Conservation (phyloP, 495 filamentous ascomycete genomes). For the Penicillium waksmanii region DNA sequence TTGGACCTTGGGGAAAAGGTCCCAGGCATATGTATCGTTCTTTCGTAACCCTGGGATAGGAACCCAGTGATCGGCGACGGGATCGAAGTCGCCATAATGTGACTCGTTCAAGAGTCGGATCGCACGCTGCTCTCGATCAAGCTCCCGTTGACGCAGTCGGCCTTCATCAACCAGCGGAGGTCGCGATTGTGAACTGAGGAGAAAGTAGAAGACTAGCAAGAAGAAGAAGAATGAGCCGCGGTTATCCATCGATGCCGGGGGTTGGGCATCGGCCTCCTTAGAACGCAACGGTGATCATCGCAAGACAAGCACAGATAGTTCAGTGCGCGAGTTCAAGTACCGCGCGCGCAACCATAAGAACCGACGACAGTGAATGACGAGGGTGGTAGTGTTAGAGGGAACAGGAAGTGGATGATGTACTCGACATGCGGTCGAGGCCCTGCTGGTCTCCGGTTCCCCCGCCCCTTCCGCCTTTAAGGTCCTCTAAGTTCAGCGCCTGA, state of each 20-base stretch:
- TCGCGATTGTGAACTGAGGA: constrained; percentile 49
- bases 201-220: constrained; percentile 53
- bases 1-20: constrained; percentile 57
- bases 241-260: constrained; percentile 50
- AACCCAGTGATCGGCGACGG: constrained; percentile 61
- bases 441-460: constrained; percentile 14
- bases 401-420: constrained; percentile 45
- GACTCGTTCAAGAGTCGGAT: constrained; percentile 71
- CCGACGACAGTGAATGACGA: constrained; percentile 33
- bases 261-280: constrained; percentile 39
- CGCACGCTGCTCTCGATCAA: constrained; percentile 57
- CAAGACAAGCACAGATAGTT: constrained; percentile 18
- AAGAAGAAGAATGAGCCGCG: constrained; percentile 55
- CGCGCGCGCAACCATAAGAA: background rate
- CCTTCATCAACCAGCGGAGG: constrained; percentile 52
- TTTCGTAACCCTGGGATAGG: constrained; percentile 77
- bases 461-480: constrained; percentile 18
- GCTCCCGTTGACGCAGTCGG: constrained; percentile 46
- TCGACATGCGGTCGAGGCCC: constrained; percentile 32
- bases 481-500: constrained; percentile 10
- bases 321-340: constrained; percentile 5
- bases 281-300: constrained; percentile 29
- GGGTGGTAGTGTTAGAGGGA: constrained; percentile 19
- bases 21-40: constrained; percentile 77
- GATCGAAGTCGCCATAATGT: constrained; percentile 73